A percentile compares a stretch with the other conserved stretches of the same genome.
Evolutionary conservation across 192 early-diverging fungal genomes (phyloP).

Genomic region (Coemansia aciculifera): DNA sequence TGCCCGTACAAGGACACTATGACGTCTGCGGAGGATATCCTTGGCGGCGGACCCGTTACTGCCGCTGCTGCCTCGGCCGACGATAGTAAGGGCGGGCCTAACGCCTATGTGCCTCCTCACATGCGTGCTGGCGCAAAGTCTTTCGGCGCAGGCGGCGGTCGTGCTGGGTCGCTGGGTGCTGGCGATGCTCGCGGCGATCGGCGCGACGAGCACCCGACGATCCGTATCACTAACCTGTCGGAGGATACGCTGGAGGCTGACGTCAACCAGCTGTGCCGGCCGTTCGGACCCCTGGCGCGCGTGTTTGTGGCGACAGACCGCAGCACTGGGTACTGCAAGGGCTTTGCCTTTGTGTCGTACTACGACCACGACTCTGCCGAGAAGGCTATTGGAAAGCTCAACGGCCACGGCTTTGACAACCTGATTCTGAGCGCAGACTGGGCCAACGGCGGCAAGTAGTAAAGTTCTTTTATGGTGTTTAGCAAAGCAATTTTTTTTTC

Average conservation of each 20-base stretch:
- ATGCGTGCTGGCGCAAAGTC: conserved; percentile 66
- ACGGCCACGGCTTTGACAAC: conserved; percentile 96
- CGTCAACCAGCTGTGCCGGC: conserved; percentile 82
- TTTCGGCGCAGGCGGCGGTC: conserved; percentile 8
- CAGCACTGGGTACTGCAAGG: conserved; percentile 84
- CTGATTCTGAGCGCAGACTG: conserved; percentile 91
- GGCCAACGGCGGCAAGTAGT: conserved; percentile 51
- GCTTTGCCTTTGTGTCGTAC: conserved; percentile 94
- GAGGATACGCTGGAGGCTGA: conserved; percentile 90
- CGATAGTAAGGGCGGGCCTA: conserved; percentile 43
- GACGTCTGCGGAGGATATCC: conserved; percentile 74
- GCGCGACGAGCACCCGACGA: conserved; percentile 68
- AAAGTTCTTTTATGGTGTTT: conserved; percentile 11
- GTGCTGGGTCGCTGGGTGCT: conserved; percentile 28
- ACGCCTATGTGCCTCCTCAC: conserved; percentile 87
- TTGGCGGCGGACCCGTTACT: conserved; percentile 14
- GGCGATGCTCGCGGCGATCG: conserved; percentile 47
- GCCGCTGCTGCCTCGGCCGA: conserved; percentile 17
- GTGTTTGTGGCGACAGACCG: conserved; percentile 87
- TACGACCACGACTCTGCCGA: conserved; percentile 78
- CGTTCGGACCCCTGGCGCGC: conserved; percentile 81
- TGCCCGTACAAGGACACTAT: conserved; percentile 98
- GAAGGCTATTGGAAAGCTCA: conserved; percentile 78
- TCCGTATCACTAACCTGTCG: conserved; percentile 96
- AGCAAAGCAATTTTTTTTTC: neutral